phyloP scores from a whole-genome alignment of 2,329 filamentous ascomycete species.

The Calonectria pteridis region DNA sequence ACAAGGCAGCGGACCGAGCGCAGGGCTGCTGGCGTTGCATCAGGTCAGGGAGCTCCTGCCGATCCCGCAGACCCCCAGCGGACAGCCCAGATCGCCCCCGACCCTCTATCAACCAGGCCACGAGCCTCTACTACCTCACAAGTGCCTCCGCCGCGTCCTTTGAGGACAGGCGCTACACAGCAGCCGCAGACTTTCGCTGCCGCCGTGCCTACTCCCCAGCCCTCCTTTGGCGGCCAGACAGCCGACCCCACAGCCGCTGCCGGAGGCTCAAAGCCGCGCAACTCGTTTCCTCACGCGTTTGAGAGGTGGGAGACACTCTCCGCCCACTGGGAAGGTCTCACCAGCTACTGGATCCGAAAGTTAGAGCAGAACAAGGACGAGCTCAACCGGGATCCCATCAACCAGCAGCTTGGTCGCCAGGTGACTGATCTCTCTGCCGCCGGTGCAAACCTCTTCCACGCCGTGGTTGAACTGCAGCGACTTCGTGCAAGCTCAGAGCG shows the following conservation, averaged over 20 bases:
- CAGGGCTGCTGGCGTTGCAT: conserved; percentile 66
- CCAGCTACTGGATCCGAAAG: conserved; percentile 95
- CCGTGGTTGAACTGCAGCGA: conserved; percentile 94
- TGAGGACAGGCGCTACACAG: conserved; percentile 34
- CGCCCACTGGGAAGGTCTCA: conserved; percentile 97
- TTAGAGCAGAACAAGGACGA: conserved; percentile 92
- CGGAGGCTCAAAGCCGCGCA: conserved; percentile 61
- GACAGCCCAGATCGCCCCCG: conserved; percentile 44
- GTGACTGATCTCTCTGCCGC: conserved; percentile 98
- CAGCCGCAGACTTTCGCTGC: conserved; percentile 38
- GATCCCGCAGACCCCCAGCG: conserved; percentile 51
- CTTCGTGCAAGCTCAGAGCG: conserved; percentile 94
- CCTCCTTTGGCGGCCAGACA: conserved; percentile 33
- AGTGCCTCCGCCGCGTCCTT: conserved; percentile 36
- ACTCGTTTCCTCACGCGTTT: conserved; percentile 94
- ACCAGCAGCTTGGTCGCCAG: conserved; percentile 89
- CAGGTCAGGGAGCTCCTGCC: conserved; percentile 47
- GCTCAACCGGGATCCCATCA: conserved; percentile 83
- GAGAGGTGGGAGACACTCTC: conserved; percentile 98
- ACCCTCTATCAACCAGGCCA: conserved; percentile 42
- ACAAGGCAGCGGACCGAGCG: conserved; percentile 68
- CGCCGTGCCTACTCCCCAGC: conserved; percentile 32
- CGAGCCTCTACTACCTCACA: conserved; percentile 45
- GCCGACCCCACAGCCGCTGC: conserved; percentile 33
- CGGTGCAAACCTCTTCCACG: conserved; percentile 96